Evolutionary conservation across 1,139 yeast genomes (phyloP), one percentile per base, ranked within the genome.

Genomic region (Debaryomyces singareniensis): DNA sequence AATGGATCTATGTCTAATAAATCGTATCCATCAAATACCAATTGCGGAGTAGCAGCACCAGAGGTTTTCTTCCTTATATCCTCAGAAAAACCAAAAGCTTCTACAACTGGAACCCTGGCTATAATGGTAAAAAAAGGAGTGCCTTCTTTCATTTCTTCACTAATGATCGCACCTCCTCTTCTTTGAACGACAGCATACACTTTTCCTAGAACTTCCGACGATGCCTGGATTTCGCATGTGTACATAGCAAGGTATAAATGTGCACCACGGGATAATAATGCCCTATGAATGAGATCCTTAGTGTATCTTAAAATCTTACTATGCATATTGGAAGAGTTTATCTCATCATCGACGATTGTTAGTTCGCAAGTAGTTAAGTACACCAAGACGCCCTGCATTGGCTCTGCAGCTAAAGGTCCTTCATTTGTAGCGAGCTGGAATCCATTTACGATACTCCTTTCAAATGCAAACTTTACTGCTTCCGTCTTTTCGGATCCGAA

Each of bases 141-240:
- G 10, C 98, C 98, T 52, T 93, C 98, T 48, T 89, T 87, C 89
- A 91, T 79, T 51, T 91, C 98, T 53, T 93, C 98, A 2, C 89
- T 75, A 2, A 82, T 69, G 34, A 93, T 84, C 29, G 73, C 61
- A 24, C 99, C 99, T 25, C 86, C 80, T 44, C 96, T 71, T 47
- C 75, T 77, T 43, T 93, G 95, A 13, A 93, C 87, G 14, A 91
- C 97, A 0, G 87, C 95, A 51, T 93, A 93, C 0, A 93, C 97
- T 49, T 85, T 86, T 30, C 98, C 98, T 30, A 93, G 65, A 1
- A 87, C 96, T 42, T 93, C 98, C 0, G 95, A 76, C 2, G 95
- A 75, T 0, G 98, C 94, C 55, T 93, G 99, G 40, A 93, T 86
- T 42, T 89, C 96, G 61, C 96, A 89, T 1, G 85, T 69, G 51